Evolutionary conservation across 108 stramenopile species (phyloP).

Genomic region (Nitzschia inconspicua): DNA sequence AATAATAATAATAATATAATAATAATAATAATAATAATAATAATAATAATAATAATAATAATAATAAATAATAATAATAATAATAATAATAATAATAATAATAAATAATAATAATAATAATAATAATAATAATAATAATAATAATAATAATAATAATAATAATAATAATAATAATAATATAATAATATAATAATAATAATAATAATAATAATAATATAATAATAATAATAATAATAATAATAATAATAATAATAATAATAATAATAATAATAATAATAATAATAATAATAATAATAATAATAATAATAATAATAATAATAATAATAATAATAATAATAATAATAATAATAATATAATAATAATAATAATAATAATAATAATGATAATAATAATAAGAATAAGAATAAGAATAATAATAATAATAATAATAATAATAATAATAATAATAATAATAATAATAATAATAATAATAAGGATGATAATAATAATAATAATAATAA

Average conservation of each 20-base stretch:
- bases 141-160: conserved; percentile 1
- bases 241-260: conserved; percentile 6
- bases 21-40: background rate
- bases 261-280: conserved; percentile 9
- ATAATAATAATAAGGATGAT: no score
- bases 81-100: background rate
- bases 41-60: background rate
- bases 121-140: background rate
- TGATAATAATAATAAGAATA: no score
- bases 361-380: background rate
- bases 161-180: conserved; percentile 1
- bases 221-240: conserved; percentile 5
- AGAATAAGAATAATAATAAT: no score
- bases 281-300: conserved; percentile 5
- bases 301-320: conserved; percentile 1
- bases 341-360: background rate
- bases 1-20: background rate
- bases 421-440: background rate
- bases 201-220: background rate
- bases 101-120: conserved; percentile 15
- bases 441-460: conserved; percentile 2
- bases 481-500: no score
- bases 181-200: background rate
- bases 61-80: background rate
- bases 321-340: conserved; percentile 7